These are phyloP conservation scores for Komagataella ulmi DNA, from an alignment of 805 yeast species.

Conservation along the genomic window DNA sequence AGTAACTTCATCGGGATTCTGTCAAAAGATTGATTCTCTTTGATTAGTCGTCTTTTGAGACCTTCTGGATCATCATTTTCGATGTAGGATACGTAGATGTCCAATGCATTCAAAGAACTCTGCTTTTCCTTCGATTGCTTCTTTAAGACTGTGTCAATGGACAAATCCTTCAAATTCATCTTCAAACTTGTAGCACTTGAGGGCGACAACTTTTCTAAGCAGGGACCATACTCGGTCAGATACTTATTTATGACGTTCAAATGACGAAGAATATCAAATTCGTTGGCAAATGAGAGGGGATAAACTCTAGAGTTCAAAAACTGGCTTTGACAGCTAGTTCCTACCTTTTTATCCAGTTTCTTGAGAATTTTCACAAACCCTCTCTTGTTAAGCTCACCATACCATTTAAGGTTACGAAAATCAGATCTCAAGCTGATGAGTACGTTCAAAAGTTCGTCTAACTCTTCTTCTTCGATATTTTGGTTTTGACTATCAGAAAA, in stretches of 20 bases:
- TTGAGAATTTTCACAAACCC: constrained; percentile 84
- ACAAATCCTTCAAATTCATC: constrained; percentile 1
- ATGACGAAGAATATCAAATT: constrained; percentile 38
- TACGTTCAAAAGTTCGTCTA: constrained; percentile 51
- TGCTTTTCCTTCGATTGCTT: background rate
- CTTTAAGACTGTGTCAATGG: background rate
- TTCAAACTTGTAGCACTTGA: constrained; percentile 2
- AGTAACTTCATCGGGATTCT: constrained; percentile 40
- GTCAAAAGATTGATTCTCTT: constrained; percentile 28
- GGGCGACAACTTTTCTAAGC: constrained; percentile 8
- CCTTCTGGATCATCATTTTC: constrained; percentile 17
- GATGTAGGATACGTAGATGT: constrained; percentile 12
- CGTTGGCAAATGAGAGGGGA: constrained; percentile 71
- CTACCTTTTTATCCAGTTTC: constrained; percentile 77
- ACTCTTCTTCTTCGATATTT: constrained; percentile 34
- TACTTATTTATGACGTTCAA: constrained; percentile 38
- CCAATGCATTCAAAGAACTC: constrained; percentile 3
- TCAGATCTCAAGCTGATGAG: constrained; percentile 64
- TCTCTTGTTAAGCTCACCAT: constrained; percentile 80
- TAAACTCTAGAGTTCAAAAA: constrained; percentile 55
- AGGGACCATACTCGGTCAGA: constrained; percentile 38
- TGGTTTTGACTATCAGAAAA: constrained; percentile 10
- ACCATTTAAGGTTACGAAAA: constrained; percentile 83
- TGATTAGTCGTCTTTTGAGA: constrained; percentile 29
- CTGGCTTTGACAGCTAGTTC: constrained; percentile 40